Percentiles rank a stretch among this genome's conserved stretches.
These are phyloP conservation scores for Actinomortierella wolfii DNA, from an alignment of 371 early-diverging fungal genomes.

Conservation along the genomic window DNA sequence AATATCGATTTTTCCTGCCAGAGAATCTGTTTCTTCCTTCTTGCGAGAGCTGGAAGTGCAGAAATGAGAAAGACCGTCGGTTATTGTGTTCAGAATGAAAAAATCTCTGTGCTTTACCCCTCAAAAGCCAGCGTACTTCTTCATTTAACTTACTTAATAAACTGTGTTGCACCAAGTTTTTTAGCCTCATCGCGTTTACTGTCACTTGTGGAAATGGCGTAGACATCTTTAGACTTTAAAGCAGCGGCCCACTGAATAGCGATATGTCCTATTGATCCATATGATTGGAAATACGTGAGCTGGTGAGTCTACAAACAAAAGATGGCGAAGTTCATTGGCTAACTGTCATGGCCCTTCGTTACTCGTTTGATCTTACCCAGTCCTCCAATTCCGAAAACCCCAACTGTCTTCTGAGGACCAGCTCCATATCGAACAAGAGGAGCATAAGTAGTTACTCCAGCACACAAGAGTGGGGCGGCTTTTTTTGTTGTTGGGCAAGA, in stretches of 20 bases:
- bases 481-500: too few species aligned
- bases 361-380: background rate
- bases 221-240: conserved; percentile 64
- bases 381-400: conserved; percentile 65
- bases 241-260: conserved; percentile 66
- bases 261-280: conserved; percentile 67
- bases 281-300: too few species aligned
- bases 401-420: conserved; percentile 57
- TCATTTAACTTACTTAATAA: conserved; percentile 31
- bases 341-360: background rate
- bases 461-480: conserved; percentile 56
- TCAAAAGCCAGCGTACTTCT: background rate
- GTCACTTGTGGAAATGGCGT: conserved; percentile 67
- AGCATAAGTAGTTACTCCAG: conserved; percentile 69
- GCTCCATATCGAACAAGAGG: conserved; percentile 56
- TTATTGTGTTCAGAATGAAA: background rate
- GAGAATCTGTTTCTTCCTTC: conserved; percentile 20
- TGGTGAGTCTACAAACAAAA: too few species aligned
- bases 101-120: too few species aligned
- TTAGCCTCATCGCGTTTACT: conserved; percentile 67
- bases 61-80: too few species aligned
- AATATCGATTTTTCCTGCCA: conserved; percentile 47
- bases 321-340: too few species aligned
- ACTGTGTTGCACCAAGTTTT: conserved; percentile 66
- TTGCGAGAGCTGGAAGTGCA: conserved; percentile 12